phyloP scores from a whole-genome alignment of 2,329 filamentous ascomycete species.

The Monascus ruber region DNA sequence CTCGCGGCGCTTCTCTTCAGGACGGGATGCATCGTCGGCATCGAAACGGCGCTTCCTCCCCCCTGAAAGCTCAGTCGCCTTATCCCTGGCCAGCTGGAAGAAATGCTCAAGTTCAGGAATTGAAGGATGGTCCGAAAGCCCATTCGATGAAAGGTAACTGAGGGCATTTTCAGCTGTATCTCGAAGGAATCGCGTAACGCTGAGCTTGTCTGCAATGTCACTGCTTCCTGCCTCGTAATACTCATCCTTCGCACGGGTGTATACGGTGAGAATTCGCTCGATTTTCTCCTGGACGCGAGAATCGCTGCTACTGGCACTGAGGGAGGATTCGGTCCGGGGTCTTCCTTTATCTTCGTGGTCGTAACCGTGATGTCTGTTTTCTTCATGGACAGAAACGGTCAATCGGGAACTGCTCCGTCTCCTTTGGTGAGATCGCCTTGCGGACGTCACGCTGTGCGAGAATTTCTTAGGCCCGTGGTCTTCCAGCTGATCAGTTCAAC shows the following conservation, averaged over 20 bases:
- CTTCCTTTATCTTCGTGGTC: neutral
- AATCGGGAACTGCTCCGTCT: neutral
- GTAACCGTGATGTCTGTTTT: neutral
- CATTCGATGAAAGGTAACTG: slow-evolving; percentile 18
- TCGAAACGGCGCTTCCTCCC: slow-evolving; percentile 31
- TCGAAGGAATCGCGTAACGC: slow-evolving; percentile 29
- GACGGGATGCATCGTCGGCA: slow-evolving; percentile 2
- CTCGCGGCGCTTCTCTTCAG: neutral
- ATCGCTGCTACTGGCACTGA: too few relatives aligned
- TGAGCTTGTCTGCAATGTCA: slow-evolving; percentile 12
- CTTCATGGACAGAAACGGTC: neutral
- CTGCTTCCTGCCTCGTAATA: slow-evolving; percentile 18
- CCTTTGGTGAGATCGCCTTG: neutral
- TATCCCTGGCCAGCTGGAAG: slow-evolving; percentile 22
- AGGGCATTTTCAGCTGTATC: slow-evolving; percentile 34
- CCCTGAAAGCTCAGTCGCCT: slow-evolving; percentile 24
- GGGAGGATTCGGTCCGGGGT: too few relatives aligned
- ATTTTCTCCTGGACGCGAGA: slow-evolving; percentile 1
- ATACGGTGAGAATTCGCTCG: slow-evolving; percentile 18
- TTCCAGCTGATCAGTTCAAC: too few relatives aligned
- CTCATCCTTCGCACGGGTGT: slow-evolving; percentile 26
- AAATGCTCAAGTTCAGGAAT: slow-evolving; percentile 22
- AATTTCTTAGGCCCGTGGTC: too few relatives aligned
- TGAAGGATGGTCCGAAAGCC: slow-evolving; percentile 14
- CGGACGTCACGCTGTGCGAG: too few relatives aligned